Base-by-base conservation (phyloP, 1,139 yeast genomes). In the Trichomonascaceae sp. region DNA sequence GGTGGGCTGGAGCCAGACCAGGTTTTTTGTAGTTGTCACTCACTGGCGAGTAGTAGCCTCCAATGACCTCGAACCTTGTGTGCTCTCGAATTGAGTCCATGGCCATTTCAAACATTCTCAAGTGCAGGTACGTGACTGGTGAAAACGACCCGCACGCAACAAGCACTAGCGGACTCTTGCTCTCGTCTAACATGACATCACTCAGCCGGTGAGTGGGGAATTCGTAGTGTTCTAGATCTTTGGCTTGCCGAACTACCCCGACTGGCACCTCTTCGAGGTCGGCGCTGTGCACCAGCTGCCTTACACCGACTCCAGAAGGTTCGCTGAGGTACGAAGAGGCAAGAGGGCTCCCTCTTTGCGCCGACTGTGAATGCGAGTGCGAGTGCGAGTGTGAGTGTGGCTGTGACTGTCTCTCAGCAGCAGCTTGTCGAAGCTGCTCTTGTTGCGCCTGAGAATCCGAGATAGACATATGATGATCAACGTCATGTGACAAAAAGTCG, bases 91-190 rank as follows among this genome's bases (percentile, higher is more conserved):
- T 80, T n/a, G 93, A 76, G 57, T 89, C 98, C 48, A 89, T 62
- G 0, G 98, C 98, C 94, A 89, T 89, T 60, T 89, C 98, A 59
- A 89, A 89, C 97, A 89, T 89, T 41, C 99, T 69, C 51, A 89
- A 62, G 57, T 89, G 98, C 38, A 89, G 65, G 56, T 89, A 89
- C 0, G 98, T 89, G 36, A 89, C 75, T 26, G 99, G 99, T 1
- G 94, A 81, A 52, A 89, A 89, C 4, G 95, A 84, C 4, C 99
- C 98, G 59, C 98, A 89, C 2, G 98, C 97, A 18, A 89, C 97
- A 37, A 89, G 71, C 13, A 89, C 96, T 44, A 89, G 65, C 1
- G 99, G 98, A 44, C 76, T 70, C 57, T 87, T 87, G 40, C 76
- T 64, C 37, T 80, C 74, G 48, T 85, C 93, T 40, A 72, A 62